These are phyloP conservation scores for Cenchrus fungigraminus DNA, from an alignment of 176 grass and related monocot species.

Conservation along the genomic window DNA sequence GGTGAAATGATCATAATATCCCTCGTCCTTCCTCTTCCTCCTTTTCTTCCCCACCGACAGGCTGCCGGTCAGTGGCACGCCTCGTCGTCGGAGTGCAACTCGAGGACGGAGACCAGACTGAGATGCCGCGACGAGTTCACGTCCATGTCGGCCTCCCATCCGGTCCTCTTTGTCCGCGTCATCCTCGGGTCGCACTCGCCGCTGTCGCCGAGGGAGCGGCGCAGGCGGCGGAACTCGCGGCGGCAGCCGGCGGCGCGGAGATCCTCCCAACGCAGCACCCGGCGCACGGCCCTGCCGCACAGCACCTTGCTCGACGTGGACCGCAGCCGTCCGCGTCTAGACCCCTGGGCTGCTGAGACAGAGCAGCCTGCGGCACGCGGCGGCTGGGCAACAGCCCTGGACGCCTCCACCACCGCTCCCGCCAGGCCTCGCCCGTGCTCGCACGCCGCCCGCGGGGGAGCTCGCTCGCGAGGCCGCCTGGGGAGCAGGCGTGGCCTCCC, in stretches of 20 bases:
- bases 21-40: no score
- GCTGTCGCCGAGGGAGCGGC: slow-evolving; percentile 33
- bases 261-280: slow-evolving; percentile 38
- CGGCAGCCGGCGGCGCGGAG: slow-evolving; percentile 5
- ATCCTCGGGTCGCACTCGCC: slow-evolving; percentile 38
- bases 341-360: no score
- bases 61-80: not conserved
- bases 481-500: no score
- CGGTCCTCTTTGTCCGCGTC: not conserved
- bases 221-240: slow-evolving; percentile 60
- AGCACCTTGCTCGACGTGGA: slow-evolving; percentile 23
- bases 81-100: slow-evolving; percentile 62
- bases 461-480: no score
- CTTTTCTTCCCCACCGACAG: no score
- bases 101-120: slow-evolving; percentile 90
- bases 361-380: slow-evolving; percentile 51
- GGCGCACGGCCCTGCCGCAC: slow-evolving; percentile 41
- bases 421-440: slow-evolving; percentile 10
- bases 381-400: slow-evolving; percentile 41
- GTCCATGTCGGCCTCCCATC: slow-evolving; percentile 45
- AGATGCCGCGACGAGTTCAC: slow-evolving; percentile 65
- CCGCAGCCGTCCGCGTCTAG: not conserved
- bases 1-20: no score
- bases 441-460: no score
- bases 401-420: not conserved